Evolutionary conservation across 1,284 basidiomycete genomes (phyloP), one percentile per base, ranked within the genome.

Genomic region (Athelia psychrophila): DNA sequence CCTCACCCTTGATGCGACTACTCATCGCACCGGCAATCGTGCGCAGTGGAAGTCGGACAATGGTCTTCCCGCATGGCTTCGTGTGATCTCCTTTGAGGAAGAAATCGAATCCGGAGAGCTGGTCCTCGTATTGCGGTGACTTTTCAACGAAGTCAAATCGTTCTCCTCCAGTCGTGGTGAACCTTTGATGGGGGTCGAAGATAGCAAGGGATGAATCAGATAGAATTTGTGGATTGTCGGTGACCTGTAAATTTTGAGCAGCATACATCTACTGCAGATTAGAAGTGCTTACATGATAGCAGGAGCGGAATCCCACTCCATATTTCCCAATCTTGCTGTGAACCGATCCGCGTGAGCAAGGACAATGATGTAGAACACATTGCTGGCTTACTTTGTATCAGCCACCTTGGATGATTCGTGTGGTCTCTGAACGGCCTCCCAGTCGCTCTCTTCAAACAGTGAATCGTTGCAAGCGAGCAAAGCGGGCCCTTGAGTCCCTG

Each of bases 391-490:
- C 65, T 58, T 61, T 16, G 58, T 59, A 46, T 70, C 67, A 4
- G 54, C 35, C 2, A 44, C 59, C 50, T 70, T 69, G 2, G 66
- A 67, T 1, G 67, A 68, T 20, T 58, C 49, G 46, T 63, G 60
- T 24, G 67, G 63, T 8, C 54, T 63, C 24, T 56, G 55, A 6
- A 68, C 56, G 1, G 64, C 66, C 15, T 57, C 47, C 68, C 67
- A 70, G 42, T 69, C 66, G 1, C 52, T 40, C 1, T 62, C 59
- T 2, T 49, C 50, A 48, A 69, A 69, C 2, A 58, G 36, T 0
- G 69, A 67, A 54, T 79, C 64, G 51, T 81, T 81, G 56, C 65
- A 74, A 0, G 78, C 77, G 1, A 80, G 54, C 5, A 81, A 56
- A 0, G 78, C 72, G 3, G 78, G 76, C 5, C 77, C 77, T 59